These are phyloP conservation scores for Dictyostelium citrinum DNA, from an alignment of 78 protist genomes.

Conservation along the genomic window DNA sequence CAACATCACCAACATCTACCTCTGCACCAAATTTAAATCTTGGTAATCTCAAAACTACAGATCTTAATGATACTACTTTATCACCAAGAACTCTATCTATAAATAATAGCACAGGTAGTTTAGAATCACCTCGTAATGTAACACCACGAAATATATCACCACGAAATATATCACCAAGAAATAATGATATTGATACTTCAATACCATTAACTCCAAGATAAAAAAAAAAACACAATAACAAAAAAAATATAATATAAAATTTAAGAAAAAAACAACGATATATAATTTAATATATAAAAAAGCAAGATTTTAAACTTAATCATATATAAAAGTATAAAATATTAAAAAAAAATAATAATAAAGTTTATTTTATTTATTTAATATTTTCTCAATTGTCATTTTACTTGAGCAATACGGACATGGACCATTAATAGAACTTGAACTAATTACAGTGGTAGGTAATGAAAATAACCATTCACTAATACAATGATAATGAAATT, in stretches of 20 bases:
- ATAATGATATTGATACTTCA: neutral
- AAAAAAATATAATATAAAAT: neutral
- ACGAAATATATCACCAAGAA: neutral
- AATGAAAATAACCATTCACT: slow-evolving; percentile 35
- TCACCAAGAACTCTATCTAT: neutral
- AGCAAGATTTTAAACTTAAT: too few relatives aligned
- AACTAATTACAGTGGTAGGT: neutral
- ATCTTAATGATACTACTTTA: neutral
- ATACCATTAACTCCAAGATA: slow-evolving; percentile 9
- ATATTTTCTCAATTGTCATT: neutral
- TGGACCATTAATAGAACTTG: neutral
- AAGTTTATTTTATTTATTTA: neutral
- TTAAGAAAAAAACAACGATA: neutral
- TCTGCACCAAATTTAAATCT: neutral
- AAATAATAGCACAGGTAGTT: neutral
- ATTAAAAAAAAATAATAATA: neutral
- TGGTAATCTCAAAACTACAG: neutral
- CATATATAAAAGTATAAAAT: too few relatives aligned
- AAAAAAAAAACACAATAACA: neutral
- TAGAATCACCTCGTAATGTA: neutral
- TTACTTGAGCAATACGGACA: slow-evolving; percentile 47
- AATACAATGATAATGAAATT: slow-evolving; percentile 39
- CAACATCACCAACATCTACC: neutral
- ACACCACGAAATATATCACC: neutral
- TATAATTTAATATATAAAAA: neutral